Conservation (phyloP, 805 yeast species). For the Zygoascus tannicola region DNA sequence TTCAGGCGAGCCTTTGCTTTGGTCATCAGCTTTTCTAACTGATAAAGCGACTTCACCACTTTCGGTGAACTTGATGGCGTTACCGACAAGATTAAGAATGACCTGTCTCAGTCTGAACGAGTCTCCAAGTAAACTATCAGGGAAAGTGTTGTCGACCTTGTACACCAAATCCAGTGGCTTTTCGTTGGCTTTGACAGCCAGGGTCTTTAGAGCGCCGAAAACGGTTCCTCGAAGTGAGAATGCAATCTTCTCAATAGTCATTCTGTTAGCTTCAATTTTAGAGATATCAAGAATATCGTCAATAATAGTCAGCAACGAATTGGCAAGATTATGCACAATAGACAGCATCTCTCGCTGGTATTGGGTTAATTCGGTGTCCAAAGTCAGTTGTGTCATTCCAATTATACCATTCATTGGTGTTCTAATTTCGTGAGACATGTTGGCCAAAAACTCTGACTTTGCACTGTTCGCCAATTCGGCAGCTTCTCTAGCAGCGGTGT, state of each 20-base stretch:
- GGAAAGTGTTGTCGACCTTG: constrained; percentile 78
- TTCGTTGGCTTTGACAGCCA: constrained; percentile 84
- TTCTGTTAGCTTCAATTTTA: constrained; percentile 85
- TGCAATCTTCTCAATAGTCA: constrained; percentile 87
- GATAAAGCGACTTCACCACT: constrained; percentile 72
- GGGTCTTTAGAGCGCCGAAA: constrained; percentile 80
- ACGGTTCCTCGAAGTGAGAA: constrained; percentile 80
- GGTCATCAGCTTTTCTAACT: constrained; percentile 47
- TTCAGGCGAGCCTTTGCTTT: constrained; percentile 30
- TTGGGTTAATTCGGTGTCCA: constrained; percentile 82
- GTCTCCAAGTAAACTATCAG: constrained; percentile 80
- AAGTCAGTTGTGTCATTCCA: constrained; percentile 84
- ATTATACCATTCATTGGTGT: constrained; percentile 91
- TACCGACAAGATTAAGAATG: constrained; percentile 76
- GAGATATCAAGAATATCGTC: constrained; percentile 89
- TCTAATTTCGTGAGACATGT: constrained; percentile 80
- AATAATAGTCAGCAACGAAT: constrained; percentile 73
- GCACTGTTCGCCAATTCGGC: constrained; percentile 87
- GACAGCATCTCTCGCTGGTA: constrained; percentile 88
- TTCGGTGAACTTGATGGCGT: constrained; percentile 81
- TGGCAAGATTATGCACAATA: constrained; percentile 81
- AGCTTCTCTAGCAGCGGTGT: constrained; percentile 89
- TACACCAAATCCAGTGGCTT: constrained; percentile 72
- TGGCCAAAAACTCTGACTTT: constrained; percentile 82
- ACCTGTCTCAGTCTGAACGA: constrained; percentile 84